These are phyloP conservation scores for Fusarium nelsonii DNA, from an alignment of 2,329 filamentous ascomycete species.

Conservation along the genomic window DNA sequence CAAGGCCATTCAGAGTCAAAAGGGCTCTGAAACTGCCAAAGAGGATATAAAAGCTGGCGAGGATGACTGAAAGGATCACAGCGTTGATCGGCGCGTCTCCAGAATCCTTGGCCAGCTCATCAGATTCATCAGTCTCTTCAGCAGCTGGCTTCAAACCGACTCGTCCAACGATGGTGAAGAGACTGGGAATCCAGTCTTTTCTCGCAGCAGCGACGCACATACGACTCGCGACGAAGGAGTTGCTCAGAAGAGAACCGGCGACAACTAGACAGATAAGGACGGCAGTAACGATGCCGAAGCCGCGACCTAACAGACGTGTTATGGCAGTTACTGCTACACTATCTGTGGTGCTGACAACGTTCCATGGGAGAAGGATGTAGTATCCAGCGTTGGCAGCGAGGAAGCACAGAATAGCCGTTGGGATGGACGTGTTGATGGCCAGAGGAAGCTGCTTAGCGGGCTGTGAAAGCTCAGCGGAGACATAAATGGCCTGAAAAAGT, in stretches of 20 bases:
- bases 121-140: neutral
- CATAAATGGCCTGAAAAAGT: constrained; percentile 62
- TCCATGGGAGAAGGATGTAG: constrained; percentile 72
- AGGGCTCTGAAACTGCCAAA: constrained; percentile 72
- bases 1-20: constrained; percentile 70
- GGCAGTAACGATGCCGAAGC: constrained; percentile 66
- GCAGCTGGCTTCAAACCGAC: constrained; percentile 51
- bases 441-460: constrained; percentile 68
- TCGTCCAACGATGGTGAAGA: constrained; percentile 60
- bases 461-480: constrained; percentile 64
- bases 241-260: constrained; percentile 71
- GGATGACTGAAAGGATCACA: constrained; percentile 61
- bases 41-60: constrained; percentile 69
- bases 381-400: constrained; percentile 71
- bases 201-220: constrained; percentile 71
- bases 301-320: constrained; percentile 65
- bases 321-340: constrained; percentile 73
- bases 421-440: constrained; percentile 71
- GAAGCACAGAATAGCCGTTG: constrained; percentile 70
- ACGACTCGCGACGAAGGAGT: constrained; percentile 71
- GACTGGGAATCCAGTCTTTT: constrained; percentile 62
- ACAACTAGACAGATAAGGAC: constrained; percentile 71
- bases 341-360: constrained; percentile 68
- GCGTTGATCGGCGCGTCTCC: constrained; percentile 68
- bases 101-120: constrained; percentile 8